These are phyloP conservation scores for Sphagnum magellanicum DNA, from an alignment of 228 moss, liverwort and hornwort species.

Conservation along the genomic window DNA sequence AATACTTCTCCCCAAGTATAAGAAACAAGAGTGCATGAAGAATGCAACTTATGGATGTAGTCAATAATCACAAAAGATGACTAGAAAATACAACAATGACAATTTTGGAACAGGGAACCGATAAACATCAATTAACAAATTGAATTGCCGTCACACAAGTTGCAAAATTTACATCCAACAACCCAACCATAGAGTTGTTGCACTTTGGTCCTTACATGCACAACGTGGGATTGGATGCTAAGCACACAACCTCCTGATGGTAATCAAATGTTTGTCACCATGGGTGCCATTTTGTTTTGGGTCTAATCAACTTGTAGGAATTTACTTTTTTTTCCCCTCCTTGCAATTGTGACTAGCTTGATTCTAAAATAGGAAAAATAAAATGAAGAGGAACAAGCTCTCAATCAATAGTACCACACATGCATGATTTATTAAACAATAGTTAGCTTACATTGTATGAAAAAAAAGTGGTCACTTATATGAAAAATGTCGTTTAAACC, in stretches of 20 bases:
- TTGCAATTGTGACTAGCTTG: constrained; percentile 7
- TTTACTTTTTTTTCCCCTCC: constrained; percentile 6
- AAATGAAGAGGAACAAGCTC: neutral
- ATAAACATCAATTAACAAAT: no score
- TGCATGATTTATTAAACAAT: no score
- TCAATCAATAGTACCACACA: no score
- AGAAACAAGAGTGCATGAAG: neutral
- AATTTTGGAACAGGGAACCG: no score
- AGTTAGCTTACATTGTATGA: no score
- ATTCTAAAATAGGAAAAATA: constrained; percentile 6
- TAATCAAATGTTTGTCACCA: constrained; percentile 8
- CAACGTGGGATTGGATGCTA: constrained; percentile 97
- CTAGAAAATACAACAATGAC: no score
- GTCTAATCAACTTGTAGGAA: constrained; percentile 7
- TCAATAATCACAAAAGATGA: no score
- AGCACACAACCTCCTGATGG: constrained; percentile 62
- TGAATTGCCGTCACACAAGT: no score
- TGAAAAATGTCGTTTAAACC: no score
- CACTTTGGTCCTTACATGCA: constrained; percentile 42
- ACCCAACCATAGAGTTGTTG: neutral
- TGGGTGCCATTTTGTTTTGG: constrained; percentile 34
- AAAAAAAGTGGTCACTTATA: no score
- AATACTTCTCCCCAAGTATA: neutral
- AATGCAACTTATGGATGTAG: no score
- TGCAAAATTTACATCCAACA: no score